Conservation (phyloP, 1,139 yeast genomes). For the Sugiyamaella sp. region DNA sequence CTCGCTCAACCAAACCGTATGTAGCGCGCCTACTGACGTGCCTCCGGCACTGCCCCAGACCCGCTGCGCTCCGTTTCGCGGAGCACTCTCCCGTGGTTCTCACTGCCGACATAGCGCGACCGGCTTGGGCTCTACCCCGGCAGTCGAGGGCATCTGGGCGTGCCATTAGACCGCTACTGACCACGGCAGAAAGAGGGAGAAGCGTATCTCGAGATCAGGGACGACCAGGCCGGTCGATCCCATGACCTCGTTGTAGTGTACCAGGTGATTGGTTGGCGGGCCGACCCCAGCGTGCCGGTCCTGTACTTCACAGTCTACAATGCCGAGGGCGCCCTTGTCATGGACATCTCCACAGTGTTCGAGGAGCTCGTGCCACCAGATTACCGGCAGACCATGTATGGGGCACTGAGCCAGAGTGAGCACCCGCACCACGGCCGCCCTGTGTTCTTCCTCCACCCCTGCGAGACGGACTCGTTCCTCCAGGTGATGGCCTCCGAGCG, state of each 20-base stretch:
- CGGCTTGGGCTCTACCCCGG: too few species aligned
- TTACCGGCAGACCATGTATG: constrained; percentile 14
- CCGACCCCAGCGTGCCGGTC: constrained; percentile 39
- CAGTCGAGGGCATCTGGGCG: too few species aligned
- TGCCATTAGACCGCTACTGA: too few species aligned
- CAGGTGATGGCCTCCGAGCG: background rate
- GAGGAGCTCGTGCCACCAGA: constrained; percentile 25
- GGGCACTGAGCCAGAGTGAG: constrained; percentile 38
- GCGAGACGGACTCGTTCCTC: constrained; percentile 36
- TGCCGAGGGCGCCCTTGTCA: constrained; percentile 26
- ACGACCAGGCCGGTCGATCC: background rate
- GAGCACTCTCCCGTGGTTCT: too few species aligned
- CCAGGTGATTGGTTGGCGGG: constrained; percentile 38
- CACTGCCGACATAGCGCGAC: too few species aligned
- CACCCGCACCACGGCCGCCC: constrained; percentile 43
- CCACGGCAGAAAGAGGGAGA: background rate
- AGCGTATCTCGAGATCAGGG: constrained; percentile 19
- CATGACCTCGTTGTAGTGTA: constrained; percentile 24
- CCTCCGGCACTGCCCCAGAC: too few species aligned
- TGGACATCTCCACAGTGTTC: constrained; percentile 28
- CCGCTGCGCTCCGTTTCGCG: too few species aligned
- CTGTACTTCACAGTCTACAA: constrained; percentile 36
- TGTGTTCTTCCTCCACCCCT: constrained; percentile 45
- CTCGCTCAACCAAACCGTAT: background rate
- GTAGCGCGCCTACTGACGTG: too few species aligned